Percentiles rank a stretch among this genome's conserved stretches.
Evolutionary conservation across 306 rosid genomes (phyloP).

Genomic region (Arachis hypogaea): DNA sequence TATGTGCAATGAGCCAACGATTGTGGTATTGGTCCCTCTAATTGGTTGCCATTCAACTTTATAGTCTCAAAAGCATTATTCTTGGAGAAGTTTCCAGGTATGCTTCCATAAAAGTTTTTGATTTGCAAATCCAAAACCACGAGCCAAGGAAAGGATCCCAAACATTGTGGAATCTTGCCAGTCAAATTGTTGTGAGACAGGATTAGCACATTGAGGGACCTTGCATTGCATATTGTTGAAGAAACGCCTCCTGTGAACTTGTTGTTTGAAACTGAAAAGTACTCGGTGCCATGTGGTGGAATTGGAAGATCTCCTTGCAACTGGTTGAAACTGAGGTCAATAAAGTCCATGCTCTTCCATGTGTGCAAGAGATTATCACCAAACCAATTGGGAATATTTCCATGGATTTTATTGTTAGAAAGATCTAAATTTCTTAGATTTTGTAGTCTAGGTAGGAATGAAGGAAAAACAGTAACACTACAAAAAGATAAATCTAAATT

Average conservation of each 20-base stretch:
- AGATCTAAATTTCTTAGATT: not conserved
- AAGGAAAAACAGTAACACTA: too few relatives aligned
- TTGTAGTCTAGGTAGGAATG: too few relatives aligned
- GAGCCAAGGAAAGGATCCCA: not conserved
- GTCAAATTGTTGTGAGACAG: conserved; percentile 31
- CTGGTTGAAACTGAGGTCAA: conserved; percentile 35
- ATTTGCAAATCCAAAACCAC: conserved; percentile 31
- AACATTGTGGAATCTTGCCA: conserved; percentile 39
- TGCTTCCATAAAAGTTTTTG: conserved; percentile 37
- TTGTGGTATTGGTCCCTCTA: conserved; percentile 38
- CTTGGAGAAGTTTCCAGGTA: not conserved
- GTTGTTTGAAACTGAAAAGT: conserved; percentile 40
- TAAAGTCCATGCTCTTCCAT: rapidly evolving
- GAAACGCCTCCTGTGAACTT: conserved; percentile 24
- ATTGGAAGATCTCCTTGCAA: conserved; percentile 32
- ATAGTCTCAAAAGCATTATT: conserved; percentile 13
- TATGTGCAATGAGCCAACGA: conserved; percentile 15
- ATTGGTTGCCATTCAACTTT: conserved; percentile 38
- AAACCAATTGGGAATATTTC: conserved; percentile 36
- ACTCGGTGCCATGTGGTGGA: not conserved
- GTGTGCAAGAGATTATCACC: not conserved
- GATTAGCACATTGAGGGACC: not conserved
- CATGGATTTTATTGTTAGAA: conserved; percentile 31
- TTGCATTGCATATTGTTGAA: conserved; percentile 15
- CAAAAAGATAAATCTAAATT: too few relatives aligned